Evolutionary conservation across 2,329 filamentous ascomycete species (phyloP), one percentile per base, ranked within the genome.

Genomic region (Talaromyces sp.): DNA sequence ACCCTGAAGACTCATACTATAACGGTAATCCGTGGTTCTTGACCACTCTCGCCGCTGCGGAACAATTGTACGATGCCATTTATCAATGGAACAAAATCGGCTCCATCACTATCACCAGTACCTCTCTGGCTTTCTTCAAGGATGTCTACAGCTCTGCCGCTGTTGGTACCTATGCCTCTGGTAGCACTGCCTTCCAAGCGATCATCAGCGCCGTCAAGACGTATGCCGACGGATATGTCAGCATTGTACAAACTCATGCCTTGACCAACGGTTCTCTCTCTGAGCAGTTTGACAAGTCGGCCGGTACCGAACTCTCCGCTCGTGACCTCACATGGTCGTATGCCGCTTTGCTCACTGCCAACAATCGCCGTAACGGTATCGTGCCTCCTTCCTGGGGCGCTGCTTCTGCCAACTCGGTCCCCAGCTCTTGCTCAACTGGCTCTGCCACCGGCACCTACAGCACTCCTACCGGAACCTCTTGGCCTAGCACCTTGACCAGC

Each of bases 11-110:
- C 70, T 77, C 82, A 3, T 95, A 94, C 77, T 90, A 88, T 75
- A 86, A 86, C 66, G 91, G 90, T 1, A 93, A 95, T 75, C 91
- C 91, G 1, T 95, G 91, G 70, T 84, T 92, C 71, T 82, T 94
- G 13, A 85, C 85, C 70, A 94, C 90, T 0, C 82, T 92, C 35
- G 90, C 90, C 1, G 90, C 90, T 0, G 92, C 91, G 3, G 91
- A 95, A 76, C 88, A 91, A 73, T 84, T 96, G 2, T 94, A 93
- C 74, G 88, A 90, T 70, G 89, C 91, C 0, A 72, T 93, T 1
- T 88, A 89, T 68, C 87, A 89, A 59, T 94, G 90, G 90, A 82
- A 88, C 67, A 77, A 81, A 41, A 76, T 82, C 31, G 87, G 87
- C 1, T 87, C 82, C 6, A 83, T 96, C 70, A 84, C 83, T 0